Evolutionary conservation across 1,284 basidiomycete species (phyloP).

Genomic region (Hypsizygus ulmarius): DNA sequence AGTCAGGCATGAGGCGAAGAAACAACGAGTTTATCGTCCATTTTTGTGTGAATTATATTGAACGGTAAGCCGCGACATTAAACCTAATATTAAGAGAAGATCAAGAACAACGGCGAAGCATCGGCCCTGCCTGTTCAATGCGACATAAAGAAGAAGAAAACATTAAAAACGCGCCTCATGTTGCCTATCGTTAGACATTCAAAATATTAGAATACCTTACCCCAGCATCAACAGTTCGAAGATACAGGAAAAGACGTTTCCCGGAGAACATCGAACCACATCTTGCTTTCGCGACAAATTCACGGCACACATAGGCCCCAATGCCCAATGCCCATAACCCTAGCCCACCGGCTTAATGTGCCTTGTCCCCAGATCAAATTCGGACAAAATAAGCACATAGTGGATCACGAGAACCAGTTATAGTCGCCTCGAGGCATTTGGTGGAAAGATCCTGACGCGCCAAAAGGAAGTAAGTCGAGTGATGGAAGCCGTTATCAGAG

Average conservation of each 20-base stretch:
- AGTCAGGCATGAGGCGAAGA: constrained; percentile 11
- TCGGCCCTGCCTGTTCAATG: neutral
- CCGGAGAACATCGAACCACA: neutral
- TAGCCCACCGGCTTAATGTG: neutral
- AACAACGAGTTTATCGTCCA: constrained; percentile 1
- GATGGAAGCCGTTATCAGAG: constrained; percentile 8
- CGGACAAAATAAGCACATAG: constrained; percentile 3
- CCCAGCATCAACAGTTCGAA: too few species aligned
- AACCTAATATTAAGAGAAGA: neutral
- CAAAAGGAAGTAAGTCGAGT: constrained; percentile 1
- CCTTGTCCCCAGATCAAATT: constrained; percentile 2
- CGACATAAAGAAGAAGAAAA: neutral
- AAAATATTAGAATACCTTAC: too few species aligned
- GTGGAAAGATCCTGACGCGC: neutral
- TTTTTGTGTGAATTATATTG: neutral
- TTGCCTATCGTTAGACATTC: neutral
- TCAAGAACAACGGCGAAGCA: neutral
- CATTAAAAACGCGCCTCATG: constrained; percentile 3
- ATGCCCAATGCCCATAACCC: constrained; percentile 3
- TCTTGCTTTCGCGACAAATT: neutral
- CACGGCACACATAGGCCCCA: neutral
- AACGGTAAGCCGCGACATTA: constrained; percentile 2
- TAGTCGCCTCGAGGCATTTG: constrained; percentile 13
- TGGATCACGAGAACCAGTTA: constrained; percentile 13
- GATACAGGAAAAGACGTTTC: neutral